Percentiles rank a stretch among this genome's conserved stretches.
These are phyloP conservation scores for Sphaerobolus stellatus DNA, from an alignment of 1,284 basidiomycete genomes.

Conservation along the genomic window DNA sequence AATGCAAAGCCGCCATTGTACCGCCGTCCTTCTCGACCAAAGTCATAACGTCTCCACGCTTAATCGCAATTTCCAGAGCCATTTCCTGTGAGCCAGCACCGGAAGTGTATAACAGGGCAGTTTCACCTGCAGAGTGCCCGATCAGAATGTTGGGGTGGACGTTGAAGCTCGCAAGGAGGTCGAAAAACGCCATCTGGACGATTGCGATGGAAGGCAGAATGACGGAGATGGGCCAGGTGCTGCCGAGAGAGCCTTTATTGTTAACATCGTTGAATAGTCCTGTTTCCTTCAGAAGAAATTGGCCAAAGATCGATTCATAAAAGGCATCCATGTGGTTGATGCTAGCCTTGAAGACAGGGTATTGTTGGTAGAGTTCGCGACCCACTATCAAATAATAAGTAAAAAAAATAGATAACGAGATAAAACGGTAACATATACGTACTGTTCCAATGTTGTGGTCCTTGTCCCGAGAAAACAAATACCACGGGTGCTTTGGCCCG, in stretches of 20 bases:
- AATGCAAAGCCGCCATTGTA: slow-evolving; percentile 45
- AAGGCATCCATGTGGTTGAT: slow-evolving; percentile 36
- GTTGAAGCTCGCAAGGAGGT: slow-evolving; percentile 35
- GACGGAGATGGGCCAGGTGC: slow-evolving; percentile 31
- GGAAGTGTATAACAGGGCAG: slow-evolving; percentile 42
- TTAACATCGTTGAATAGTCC: slow-evolving; percentile 5
- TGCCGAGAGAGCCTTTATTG: slow-evolving; percentile 20
- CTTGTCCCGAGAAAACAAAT: slow-evolving; percentile 43
- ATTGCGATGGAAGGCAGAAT: slow-evolving; percentile 41
- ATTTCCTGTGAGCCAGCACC: slow-evolving; percentile 39
- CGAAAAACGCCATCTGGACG: slow-evolving; percentile 44
- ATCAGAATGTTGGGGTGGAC: slow-evolving; percentile 36
- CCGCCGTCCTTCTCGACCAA: slow-evolving; percentile 32
- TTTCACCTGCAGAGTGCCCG: slow-evolving; percentile 45
- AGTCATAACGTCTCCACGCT: slow-evolving; percentile 36
- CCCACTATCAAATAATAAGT: too few relatives aligned
- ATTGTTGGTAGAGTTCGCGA: slow-evolving; percentile 35
- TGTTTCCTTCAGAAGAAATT: slow-evolving; percentile 7
- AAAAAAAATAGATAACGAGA: too few relatives aligned
- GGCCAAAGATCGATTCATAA: slow-evolving; percentile 30
- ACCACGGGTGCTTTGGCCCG: slow-evolving; percentile 30
- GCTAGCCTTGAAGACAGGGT: slow-evolving; percentile 35
- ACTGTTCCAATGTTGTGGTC: slow-evolving; percentile 44
- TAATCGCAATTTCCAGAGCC: slow-evolving; percentile 40
- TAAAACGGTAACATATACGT: too few relatives aligned